A percentile compares a stretch with the other conserved stretches of the same genome.
Evolutionary conservation across 768 basidiomycete genomes (phyloP).

Genomic region (Hericium alpestre): DNA sequence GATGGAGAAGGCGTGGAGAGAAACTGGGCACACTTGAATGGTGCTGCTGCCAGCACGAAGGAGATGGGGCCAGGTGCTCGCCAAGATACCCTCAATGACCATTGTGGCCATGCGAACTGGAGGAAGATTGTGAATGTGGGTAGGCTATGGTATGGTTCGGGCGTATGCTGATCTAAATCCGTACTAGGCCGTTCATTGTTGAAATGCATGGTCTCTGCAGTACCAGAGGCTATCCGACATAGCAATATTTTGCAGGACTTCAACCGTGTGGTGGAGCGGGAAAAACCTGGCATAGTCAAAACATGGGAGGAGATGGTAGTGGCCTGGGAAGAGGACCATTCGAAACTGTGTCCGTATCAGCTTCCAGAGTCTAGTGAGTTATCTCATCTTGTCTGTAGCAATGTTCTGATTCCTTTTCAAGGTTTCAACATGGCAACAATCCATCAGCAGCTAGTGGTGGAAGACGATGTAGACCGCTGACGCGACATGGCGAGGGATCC

Average conservation of each 20-base stretch:
- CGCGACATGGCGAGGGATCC: not conserved
- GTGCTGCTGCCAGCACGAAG: no score
- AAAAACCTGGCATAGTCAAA: not conserved
- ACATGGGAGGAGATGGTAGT: constrained; percentile 1
- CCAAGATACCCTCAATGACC: no score
- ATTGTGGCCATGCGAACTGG: no score
- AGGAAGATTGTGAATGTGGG: no score
- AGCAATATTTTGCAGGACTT: not conserved
- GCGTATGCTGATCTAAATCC: no score
- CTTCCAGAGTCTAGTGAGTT: not conserved
- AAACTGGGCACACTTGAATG: no score
- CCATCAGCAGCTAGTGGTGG: not conserved
- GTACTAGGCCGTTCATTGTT: no score
- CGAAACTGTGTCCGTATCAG: constrained; percentile 1
- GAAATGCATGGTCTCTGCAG: not conserved
- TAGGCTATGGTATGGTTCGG: no score
- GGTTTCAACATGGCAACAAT: not conserved
- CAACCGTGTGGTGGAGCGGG: not conserved
- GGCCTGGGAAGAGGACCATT: constrained; percentile 3
- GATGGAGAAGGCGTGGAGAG: no score
- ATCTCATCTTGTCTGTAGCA: not conserved
- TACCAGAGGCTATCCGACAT: not conserved
- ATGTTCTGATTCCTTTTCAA: not conserved
- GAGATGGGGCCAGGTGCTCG: no score
- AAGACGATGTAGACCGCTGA: not conserved